Conservation (phyloP, 768 basidiomycete genomes). For the Pleurotus sapidus region DNA sequence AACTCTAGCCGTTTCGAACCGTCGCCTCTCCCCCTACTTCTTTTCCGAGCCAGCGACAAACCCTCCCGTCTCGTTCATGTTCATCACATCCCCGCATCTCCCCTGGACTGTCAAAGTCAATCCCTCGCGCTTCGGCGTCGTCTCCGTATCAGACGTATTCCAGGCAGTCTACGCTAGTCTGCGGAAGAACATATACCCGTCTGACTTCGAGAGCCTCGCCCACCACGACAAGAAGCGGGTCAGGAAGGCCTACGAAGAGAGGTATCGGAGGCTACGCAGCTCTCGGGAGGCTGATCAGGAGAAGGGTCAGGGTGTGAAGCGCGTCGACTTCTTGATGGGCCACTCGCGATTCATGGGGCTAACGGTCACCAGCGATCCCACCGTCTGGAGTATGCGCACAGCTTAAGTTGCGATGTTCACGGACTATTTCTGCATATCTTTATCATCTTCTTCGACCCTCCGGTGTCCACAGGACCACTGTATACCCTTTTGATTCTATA, state of each 20-base stretch:
- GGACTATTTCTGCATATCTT: too few relatives aligned
- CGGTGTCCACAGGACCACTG: too few relatives aligned
- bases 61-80: conserved; percentile 29
- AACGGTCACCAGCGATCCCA: conserved; percentile 15
- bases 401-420: too few relatives aligned
- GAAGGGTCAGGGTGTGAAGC: conserved; percentile 45
- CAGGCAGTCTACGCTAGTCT: conserved; percentile 34
- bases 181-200: conserved; percentile 25
- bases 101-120: conserved; percentile 34
- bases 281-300: conserved; percentile 30
- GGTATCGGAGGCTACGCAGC: conserved; percentile 32
- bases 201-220: conserved; percentile 29
- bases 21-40: conserved; percentile 2
- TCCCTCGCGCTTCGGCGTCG: conserved; percentile 17
- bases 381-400: neutral
- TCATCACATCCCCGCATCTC: conserved; percentile 25
- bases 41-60: conserved; percentile 33
- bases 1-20: conserved; percentile 12
- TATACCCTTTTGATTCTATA: too few relatives aligned
- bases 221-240: conserved; percentile 31
- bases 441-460: too few relatives aligned
- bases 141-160: conserved; percentile 40
- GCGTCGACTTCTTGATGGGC: conserved; percentile 50
- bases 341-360: conserved; percentile 37
- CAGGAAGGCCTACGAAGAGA: conserved; percentile 35